Evolutionary conservation across 352 stramenopile genomes (phyloP), one percentile per base, ranked within the genome.

Genomic region (Phytophthora cryptogea): DNA sequence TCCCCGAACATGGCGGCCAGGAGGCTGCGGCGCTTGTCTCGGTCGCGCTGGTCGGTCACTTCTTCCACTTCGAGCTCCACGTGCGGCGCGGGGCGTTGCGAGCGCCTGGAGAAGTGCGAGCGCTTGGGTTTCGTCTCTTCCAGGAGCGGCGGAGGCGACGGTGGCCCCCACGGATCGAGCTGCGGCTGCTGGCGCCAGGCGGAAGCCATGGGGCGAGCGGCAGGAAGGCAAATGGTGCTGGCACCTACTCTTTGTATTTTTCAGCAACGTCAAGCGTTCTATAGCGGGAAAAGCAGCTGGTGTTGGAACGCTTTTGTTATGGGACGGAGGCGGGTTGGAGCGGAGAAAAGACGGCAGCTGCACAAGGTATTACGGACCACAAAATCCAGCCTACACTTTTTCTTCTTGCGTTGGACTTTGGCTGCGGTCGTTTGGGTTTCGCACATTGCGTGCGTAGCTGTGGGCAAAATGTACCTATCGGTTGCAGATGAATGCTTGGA

Each of bases 41-140:
- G 63, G 3, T 79, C 70, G 17, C 27, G 44, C 23, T 72, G 20
- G 7, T 79, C 70, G 14, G 43, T 31, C 13, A 60, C 16, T 36
- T 37, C 68, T 40, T 73, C 64, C 7, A 79, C 63, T 55, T 74
- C 67, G 17, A 79, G 59, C 53, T 79, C 70, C 14, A 66, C 43
- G 37, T 47, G 54, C 27, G 59, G 54, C 53, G 53, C 36, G 31
- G 40, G 30, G 54, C 41, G 35, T 54, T 20, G 53, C 59, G 41
- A 23, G 56, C 54, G 63, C 20, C 67, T 53, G 4, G 58, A 61
- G 35, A 76, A 72, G 26, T 35, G 26, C 14, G 42, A 61, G 10
- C 44, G 35, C 17, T 36, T 69, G 35, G 54, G 13, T 20, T 36
- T 69, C 67, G 41, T 72, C 53, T 14, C 67, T 45, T 72, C 53